These are phyloP conservation scores for Rhododendron ovatum DNA, from an alignment of 148 eudicot genomes.

Conservation along the genomic window DNA sequence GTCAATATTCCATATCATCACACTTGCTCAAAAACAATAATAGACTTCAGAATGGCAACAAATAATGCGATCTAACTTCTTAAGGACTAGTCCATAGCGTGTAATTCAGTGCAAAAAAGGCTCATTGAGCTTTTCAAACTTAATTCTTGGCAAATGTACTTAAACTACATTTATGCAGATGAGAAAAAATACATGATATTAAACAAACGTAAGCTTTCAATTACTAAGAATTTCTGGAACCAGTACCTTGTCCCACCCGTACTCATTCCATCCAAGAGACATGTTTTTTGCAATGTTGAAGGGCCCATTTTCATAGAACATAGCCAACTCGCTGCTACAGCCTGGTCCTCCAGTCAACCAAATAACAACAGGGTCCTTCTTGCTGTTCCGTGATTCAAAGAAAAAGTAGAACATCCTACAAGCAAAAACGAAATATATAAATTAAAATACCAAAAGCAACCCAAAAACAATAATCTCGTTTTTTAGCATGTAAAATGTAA, in stretches of 20 bases:
- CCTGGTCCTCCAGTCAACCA: conserved; percentile 98
- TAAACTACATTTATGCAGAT: background rate
- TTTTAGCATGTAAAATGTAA: background rate
- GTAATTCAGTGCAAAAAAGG: background rate
- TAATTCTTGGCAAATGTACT: background rate
- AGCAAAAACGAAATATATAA: conserved; percentile 2
- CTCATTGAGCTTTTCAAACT: background rate
- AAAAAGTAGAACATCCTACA: conserved; percentile 90
- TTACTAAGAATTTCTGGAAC: background rate
- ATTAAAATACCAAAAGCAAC: background rate
- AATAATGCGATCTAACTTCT: background rate
- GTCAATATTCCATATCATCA: background rate
- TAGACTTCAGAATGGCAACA: background rate
- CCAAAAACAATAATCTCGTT: background rate
- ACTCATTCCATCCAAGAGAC: conserved; percentile 78
- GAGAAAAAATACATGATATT: background rate
- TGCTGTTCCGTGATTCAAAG: conserved; percentile 80
- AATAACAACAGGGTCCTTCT: conserved; percentile 78
- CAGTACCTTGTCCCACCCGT: conserved; percentile 87
- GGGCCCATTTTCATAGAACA: conserved; percentile 95
- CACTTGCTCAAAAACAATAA: background rate
- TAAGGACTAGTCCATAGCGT: background rate
- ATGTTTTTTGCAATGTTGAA: conserved; percentile 61
- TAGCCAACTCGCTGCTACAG: conserved; percentile 93
- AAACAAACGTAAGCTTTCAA: background rate